Evolutionary conservation across 2,329 filamentous ascomycete species (phyloP).

Genomic region (Cryoendolithus antarcticus): DNA sequence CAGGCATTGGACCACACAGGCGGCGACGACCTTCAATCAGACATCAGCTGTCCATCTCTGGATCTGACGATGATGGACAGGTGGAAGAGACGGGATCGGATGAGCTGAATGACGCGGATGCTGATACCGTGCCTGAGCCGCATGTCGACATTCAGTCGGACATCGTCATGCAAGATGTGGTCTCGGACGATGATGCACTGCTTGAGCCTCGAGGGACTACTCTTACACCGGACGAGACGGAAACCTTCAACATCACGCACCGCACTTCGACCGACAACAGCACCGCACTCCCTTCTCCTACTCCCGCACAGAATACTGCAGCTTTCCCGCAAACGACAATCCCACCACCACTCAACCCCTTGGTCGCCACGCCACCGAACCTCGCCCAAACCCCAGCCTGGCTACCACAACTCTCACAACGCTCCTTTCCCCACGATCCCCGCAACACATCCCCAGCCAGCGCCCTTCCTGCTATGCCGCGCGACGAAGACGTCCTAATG

Average conservation of each 20-base stretch:
- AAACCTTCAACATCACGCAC: constrained; percentile 90
- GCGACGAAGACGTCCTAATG: constrained; percentile 97
- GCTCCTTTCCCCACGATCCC: constrained; percentile 12
- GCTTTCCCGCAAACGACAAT: constrained; percentile 18
- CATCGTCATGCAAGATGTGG: constrained; percentile 80
- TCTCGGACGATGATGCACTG: constrained; percentile 61
- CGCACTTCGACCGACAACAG: constrained; percentile 74
- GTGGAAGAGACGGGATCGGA: constrained; percentile 74
- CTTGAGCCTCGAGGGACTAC: constrained; percentile 54
- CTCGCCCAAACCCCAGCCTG: constrained; percentile 44
- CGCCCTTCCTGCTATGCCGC: constrained; percentile 80
- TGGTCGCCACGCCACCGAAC: constrained; percentile 62
- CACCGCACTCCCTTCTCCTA: constrained; percentile 59
- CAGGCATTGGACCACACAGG: constrained; percentile 34
- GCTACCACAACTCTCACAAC: constrained; percentile 12
- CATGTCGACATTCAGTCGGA: constrained; percentile 68
- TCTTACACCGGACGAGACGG: constrained; percentile 48
- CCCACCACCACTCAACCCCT: constrained; percentile 48
- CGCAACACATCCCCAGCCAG: constrained; percentile 34
- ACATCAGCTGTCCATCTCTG: constrained; percentile 77
- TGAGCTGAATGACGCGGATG: constrained; percentile 64
- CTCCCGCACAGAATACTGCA: constrained; percentile 28
- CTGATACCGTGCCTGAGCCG: constrained; percentile 42
- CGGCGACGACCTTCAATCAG: constrained; percentile 63
- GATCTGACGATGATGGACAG: constrained; percentile 75